These are phyloP conservation scores for Exophiala bonariae DNA, from an alignment of 2,329 filamentous ascomycete genomes.

Conservation along the genomic window DNA sequence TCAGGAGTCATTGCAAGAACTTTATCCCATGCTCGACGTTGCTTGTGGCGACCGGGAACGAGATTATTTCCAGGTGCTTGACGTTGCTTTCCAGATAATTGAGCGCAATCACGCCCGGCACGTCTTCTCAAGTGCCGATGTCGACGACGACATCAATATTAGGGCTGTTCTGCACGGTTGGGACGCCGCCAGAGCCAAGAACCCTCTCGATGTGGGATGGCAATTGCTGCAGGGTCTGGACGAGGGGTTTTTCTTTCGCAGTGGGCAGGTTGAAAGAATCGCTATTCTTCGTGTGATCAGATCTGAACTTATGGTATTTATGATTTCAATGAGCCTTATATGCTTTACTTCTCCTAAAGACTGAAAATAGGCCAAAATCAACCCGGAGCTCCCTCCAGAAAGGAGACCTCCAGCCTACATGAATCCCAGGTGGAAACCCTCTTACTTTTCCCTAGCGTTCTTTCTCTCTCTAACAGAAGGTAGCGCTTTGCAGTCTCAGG, in stretches of 20 bases:
- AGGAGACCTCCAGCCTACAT: not conserved
- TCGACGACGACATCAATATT: not conserved
- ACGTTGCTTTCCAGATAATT: not conserved
- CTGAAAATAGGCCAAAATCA: not conserved
- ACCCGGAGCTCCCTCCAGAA: not conserved
- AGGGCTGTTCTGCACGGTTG: not conserved
- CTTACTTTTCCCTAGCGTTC: no score
- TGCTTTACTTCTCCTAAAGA: not conserved
- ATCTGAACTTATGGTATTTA: not conserved
- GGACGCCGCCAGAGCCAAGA: not conserved
- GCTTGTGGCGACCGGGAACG: not conserved
- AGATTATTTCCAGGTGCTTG: not conserved
- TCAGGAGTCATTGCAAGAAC: not conserved
- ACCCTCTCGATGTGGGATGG: not conserved
- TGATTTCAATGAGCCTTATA: not conserved
- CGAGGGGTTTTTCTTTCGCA: not conserved
- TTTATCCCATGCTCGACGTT: not conserved
- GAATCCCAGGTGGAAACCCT: not conserved
- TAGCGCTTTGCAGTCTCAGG: not conserved
- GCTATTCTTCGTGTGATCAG: not conserved
- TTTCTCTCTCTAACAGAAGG: not conserved
- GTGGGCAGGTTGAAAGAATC: not conserved
- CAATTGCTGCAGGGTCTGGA: not conserved
- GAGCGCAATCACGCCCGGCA: not conserved
- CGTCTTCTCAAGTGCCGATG: not conserved